These are phyloP conservation scores for Herpotrichia juniperi DNA, from an alignment of 2,329 filamentous ascomycete species.

Conservation along the genomic window DNA sequence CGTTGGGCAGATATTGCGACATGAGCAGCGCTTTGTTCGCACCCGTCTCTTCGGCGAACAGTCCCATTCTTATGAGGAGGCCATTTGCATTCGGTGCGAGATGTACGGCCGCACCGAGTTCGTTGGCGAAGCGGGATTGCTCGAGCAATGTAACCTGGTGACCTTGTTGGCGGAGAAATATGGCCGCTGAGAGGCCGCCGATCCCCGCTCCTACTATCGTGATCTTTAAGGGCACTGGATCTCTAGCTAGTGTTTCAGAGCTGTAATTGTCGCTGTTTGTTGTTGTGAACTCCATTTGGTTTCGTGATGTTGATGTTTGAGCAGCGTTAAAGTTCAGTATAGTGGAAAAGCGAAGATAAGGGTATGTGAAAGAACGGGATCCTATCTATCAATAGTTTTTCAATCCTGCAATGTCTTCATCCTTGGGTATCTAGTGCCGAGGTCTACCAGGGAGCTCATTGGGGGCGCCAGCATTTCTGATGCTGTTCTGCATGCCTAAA, in stretches of 20 bases:
- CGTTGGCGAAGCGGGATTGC: conserved; percentile 61
- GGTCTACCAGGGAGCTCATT: too few species aligned
- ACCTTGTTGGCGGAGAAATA: conserved; percentile 56
- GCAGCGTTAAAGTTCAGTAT: too few species aligned
- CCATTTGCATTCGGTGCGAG: conserved; percentile 67
- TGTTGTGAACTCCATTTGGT: background rate
- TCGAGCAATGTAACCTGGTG: conserved; percentile 35
- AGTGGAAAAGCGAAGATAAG: too few species aligned
- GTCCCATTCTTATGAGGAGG: conserved; percentile 55
- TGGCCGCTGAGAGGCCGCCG: conserved; percentile 59
- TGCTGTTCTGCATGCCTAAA: too few species aligned
- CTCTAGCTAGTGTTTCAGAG: background rate
- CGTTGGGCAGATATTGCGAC: conserved; percentile 47
- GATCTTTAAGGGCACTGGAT: conserved; percentile 44
- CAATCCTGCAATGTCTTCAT: too few species aligned
- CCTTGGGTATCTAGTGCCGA: too few species aligned
- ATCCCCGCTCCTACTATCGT: conserved; percentile 55
- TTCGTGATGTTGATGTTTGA: background rate
- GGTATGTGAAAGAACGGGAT: too few species aligned
- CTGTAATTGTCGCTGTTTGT: background rate
- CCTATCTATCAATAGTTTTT: too few species aligned
- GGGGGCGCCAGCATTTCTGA: too few species aligned
- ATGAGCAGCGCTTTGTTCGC: conserved; percentile 40
- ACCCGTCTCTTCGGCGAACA: conserved; percentile 49
- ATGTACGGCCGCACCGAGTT: conserved; percentile 67